Conservation (phyloP, 2,329 filamentous ascomycete species). For the Madurella fahalii region DNA sequence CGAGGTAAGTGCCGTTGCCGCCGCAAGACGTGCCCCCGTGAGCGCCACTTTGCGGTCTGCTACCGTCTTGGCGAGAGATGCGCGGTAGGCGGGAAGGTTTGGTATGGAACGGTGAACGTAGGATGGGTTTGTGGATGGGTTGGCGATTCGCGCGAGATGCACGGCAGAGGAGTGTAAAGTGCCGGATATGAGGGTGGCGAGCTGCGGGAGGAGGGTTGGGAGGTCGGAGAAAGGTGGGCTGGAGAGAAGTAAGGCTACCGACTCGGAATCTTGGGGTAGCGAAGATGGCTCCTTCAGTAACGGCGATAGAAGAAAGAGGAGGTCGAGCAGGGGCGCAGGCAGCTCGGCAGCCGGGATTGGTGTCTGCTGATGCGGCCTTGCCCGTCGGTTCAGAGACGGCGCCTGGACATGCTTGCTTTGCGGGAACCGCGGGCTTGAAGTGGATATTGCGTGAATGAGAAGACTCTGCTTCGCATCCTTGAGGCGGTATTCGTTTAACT, state of each 20-base stretch:
- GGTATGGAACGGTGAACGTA: constrained; percentile 56
- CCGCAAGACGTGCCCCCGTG: constrained; percentile 36
- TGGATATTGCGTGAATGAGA: constrained; percentile 47
- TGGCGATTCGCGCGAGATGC: constrained; percentile 44
- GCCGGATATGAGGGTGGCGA: constrained; percentile 45
- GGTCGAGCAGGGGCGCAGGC: constrained; percentile 41
- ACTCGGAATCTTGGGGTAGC: constrained; percentile 31
- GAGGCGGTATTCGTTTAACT: constrained; percentile 47
- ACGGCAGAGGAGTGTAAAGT: constrained; percentile 48
- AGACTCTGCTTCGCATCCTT: constrained; percentile 48
- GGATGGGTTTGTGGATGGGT: constrained; percentile 50
- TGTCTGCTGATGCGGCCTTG: constrained; percentile 26
- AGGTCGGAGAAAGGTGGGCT: constrained; percentile 48
- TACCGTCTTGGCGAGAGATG: constrained; percentile 35
- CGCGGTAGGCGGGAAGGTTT: constrained; percentile 40
- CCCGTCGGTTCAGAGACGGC: constrained; percentile 8
- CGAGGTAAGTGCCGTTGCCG: constrained; percentile 34
- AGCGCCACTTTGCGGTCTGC: constrained; percentile 33
- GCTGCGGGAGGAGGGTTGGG: constrained; percentile 43
- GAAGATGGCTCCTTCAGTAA: constrained; percentile 37
- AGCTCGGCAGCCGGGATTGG: constrained; percentile 19
- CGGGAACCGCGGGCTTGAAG: constrained; percentile 29
- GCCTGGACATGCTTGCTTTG: constrained; percentile 11
- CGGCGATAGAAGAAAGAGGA: constrained; percentile 52
- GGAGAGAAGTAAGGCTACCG: constrained; percentile 43